phyloP scores from a whole-genome alignment of 1,284 basidiomycete genomes.

The Trichosporon coremiiforme region DNA sequence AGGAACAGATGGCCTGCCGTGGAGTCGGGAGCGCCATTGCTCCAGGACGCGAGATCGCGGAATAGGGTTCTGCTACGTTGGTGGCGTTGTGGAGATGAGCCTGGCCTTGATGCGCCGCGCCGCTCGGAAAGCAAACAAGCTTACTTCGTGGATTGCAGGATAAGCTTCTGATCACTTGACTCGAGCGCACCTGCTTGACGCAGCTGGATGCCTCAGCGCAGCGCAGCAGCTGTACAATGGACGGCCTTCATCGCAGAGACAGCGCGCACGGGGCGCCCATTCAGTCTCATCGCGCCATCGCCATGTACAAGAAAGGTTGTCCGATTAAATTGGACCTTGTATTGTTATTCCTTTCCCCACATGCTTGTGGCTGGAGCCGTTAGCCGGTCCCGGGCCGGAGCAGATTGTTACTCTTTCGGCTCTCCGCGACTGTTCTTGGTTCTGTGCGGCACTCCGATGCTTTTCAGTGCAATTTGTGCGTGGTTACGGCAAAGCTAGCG shows the following conservation, averaged over 20 bases:
- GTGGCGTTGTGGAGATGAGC: neutral
- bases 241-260: too few relatives aligned
- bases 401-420: neutral
- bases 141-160: neutral
- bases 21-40: neutral
- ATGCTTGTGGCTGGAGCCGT: neutral
- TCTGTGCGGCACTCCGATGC: neutral
- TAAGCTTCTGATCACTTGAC: neutral
- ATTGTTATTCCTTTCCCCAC: neutral
- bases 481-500: constrained; percentile 2
- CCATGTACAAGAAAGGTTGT: neutral
- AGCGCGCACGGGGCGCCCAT: neutral
- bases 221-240: neutral
- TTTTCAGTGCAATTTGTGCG: constrained; percentile 3
- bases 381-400: neutral
- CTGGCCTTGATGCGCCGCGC: too few relatives aligned
- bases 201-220: neutral
- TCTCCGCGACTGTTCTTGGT: neutral
- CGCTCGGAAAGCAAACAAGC: neutral
- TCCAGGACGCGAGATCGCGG: neutral
- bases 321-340: neutral
- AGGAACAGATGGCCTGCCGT: neutral
- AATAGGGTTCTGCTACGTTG: neutral
- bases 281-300: neutral
- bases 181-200: neutral